Conservation (phyloP, 2,329 filamentous ascomycete species). For the Colletotrichum filicis region DNA sequence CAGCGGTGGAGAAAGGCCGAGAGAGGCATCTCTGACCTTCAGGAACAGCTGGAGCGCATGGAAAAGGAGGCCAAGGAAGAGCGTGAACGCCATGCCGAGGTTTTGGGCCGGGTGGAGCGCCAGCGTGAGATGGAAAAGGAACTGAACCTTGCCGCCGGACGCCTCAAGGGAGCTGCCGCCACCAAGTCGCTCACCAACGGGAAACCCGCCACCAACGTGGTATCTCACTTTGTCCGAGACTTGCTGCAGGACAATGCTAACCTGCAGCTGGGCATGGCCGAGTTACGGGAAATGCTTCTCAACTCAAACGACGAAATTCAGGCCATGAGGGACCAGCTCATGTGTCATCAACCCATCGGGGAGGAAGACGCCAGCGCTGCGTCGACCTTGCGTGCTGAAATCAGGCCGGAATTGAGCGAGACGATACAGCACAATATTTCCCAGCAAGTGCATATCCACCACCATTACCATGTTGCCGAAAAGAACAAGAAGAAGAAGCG, state of each 20-base stretch:
- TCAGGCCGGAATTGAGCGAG: slow-evolving; percentile 56
- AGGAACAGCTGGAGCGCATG: slow-evolving; percentile 89
- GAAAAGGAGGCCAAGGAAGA: slow-evolving; percentile 86
- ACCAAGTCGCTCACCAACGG: slow-evolving; percentile 71
- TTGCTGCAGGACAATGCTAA: slow-evolving; percentile 96
- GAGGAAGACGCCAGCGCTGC: slow-evolving; percentile 53
- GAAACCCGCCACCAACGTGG: slow-evolving; percentile 73
- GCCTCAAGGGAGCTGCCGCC: slow-evolving; percentile 84
- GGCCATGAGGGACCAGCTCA: slow-evolving; percentile 81
- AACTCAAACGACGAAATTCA: slow-evolving; percentile 96
- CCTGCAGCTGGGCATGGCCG: slow-evolving; percentile 89
- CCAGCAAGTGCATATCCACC: slow-evolving; percentile 90
- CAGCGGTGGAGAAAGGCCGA: slow-evolving; percentile 90
- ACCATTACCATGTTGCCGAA: slow-evolving; percentile 84
- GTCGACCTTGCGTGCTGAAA: slow-evolving; percentile 76
- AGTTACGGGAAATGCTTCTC: slow-evolving; percentile 89
- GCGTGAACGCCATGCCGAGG: slow-evolving; percentile 81
- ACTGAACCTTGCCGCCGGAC: slow-evolving; percentile 80
- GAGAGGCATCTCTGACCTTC: slow-evolving; percentile 78
- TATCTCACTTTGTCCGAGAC: slow-evolving; percentile 97
- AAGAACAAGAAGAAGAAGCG: slow-evolving; percentile 81
- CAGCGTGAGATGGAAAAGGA: slow-evolving; percentile 86
- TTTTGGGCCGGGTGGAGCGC: slow-evolving; percentile 85
- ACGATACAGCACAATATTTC: slow-evolving; percentile 55
- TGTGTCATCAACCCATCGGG: slow-evolving; percentile 78